Conservation (phyloP, 2,329 filamentous ascomycete genomes). For the Pestalotiopsis sp. region DNA sequence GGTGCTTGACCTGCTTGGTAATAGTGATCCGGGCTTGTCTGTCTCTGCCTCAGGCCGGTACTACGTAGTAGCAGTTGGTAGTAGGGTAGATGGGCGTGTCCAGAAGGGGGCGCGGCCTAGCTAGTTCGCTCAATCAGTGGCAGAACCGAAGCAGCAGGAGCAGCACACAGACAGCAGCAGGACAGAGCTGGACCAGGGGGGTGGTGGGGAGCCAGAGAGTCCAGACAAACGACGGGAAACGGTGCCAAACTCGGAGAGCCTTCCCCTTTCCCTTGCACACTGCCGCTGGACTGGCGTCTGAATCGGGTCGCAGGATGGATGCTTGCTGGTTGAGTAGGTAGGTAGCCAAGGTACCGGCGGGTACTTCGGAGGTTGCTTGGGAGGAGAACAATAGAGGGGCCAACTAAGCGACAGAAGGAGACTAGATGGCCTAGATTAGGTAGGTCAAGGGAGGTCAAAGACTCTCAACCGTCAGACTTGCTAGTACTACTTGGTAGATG, state of each 20-base stretch:
- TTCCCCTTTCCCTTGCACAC: constrained; percentile 8
- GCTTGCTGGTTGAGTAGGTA: neutral
- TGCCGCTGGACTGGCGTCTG: neutral
- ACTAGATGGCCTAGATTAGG: neutral
- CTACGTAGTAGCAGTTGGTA: neutral
- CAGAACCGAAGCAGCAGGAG: neutral
- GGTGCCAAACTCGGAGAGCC: constrained; percentile 1
- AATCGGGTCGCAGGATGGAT: neutral
- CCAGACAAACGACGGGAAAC: neutral
- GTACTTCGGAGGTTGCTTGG: constrained; percentile 12
- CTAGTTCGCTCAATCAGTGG: neutral
- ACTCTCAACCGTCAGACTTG: too few relatives aligned
- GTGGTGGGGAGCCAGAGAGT: neutral
- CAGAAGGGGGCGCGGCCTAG: neutral
- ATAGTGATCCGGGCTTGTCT: neutral
- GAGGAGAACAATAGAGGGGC: constrained; percentile 2
- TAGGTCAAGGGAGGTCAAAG: neutral
- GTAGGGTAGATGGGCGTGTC: neutral
- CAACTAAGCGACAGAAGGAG: constrained; percentile 10
- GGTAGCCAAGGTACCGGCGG: constrained; percentile 3
- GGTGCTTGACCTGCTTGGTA: constrained; percentile 12
- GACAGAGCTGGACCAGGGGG: neutral
- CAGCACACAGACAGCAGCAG: neutral
- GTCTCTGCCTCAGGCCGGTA: constrained; percentile 13
- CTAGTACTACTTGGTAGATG: too few relatives aligned